Base-by-base conservation (phyloP, 148 eudicot species). In the Amaranthus hypochondriacus region DNA sequence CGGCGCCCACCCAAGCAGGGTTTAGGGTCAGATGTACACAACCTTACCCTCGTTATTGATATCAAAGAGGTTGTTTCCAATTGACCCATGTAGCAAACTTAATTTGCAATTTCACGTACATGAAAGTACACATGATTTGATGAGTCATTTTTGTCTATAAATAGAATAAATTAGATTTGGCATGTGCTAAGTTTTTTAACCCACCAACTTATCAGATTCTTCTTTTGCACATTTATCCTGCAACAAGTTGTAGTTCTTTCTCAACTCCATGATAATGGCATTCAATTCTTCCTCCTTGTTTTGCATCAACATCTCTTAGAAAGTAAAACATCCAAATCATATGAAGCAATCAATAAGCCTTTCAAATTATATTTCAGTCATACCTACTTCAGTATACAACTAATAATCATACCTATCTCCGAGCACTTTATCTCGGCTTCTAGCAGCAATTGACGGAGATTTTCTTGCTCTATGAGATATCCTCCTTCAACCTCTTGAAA, bases 251-350 rank as follows among this genome's bases (percentile, higher is more conserved):
- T 82, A 77, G 81, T 88, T 88, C 79, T 84, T 87, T 65, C 93
- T 86, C 79, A 95, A 77, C 80, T 90, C 98, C 86, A 84, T 79
- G 69, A 95, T 90, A 43, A 95, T 92, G 39, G 93, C 84, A 77
- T 92, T 92, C 80, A 92, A 66, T 71, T 92, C 98, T 68, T 95
- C 98, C 81, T 95, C 98, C 83, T 88, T 95, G 46, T 84, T 85
- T 74, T 83, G 84, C 93, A 92, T 90, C 75, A 89, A 58, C 82
- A 73, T 62, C 90, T 95, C 98, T 95, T 74, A 66, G 56, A 70
- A 71, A 12, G 49, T 82, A 68, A 70, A 59, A 42, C 72, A 78
- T 46, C 70, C 54, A n/a, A 80, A 80, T 11, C 28, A 9, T n/a
- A 46, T 66, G 12, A 57, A 59, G 66, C 44, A 66, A 42, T 56